These are phyloP conservation scores for Letharia lupina DNA, from an alignment of 495 filamentous ascomycete species.

Conservation along the genomic window DNA sequence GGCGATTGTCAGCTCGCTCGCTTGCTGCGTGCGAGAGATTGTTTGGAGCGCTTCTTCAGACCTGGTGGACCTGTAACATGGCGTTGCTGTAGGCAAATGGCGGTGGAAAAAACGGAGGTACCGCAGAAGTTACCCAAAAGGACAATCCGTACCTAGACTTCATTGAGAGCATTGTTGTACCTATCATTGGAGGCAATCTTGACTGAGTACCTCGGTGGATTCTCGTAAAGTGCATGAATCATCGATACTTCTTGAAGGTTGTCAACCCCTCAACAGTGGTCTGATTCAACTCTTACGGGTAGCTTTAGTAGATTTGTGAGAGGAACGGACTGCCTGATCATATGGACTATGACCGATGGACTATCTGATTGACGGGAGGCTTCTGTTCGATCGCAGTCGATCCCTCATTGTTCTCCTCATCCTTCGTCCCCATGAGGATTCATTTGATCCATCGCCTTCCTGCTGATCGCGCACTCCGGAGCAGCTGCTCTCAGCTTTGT, in stretches of 20 bases:
- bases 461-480: background rate
- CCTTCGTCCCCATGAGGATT: background rate
- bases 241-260: background rate
- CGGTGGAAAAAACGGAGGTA: background rate
- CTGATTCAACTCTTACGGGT: background rate
- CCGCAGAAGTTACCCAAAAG: background rate
- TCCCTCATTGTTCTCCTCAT: background rate
- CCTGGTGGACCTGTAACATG: background rate
- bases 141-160: background rate
- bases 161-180: background rate
- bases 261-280: background rate
- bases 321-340: background rate
- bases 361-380: background rate
- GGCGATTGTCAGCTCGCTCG: background rate
- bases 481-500: background rate
- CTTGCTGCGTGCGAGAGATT: background rate
- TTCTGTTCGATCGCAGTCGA: background rate
- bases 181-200: background rate
- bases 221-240: background rate
- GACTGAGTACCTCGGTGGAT: background rate
- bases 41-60: background rate
- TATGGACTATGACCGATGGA: background rate
- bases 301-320: background rate
- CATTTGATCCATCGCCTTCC: background rate
- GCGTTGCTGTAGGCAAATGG: conserved; percentile 1